These are phyloP conservation scores for Lentinula lateritia DNA, from an alignment of 768 basidiomycete species.

Conservation along the genomic window DNA sequence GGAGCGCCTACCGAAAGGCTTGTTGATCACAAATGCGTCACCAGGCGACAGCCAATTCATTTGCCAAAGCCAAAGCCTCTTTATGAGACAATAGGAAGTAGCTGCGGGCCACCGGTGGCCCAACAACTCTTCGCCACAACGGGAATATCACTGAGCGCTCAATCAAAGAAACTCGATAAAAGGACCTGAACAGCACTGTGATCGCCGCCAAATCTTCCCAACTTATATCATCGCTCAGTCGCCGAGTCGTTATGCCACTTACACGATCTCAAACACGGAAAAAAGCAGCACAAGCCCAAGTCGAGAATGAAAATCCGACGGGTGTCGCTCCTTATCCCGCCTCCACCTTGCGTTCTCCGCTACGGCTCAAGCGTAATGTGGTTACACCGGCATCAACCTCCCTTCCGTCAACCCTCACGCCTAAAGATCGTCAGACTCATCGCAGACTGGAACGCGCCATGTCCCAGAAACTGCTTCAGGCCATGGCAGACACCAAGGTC, in stretches of 20 bases:
- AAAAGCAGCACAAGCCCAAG: neutral
- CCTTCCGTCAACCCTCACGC: neutral
- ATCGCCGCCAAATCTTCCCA: neutral
- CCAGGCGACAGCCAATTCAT: too few relatives aligned
- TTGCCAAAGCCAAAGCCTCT: too few relatives aligned
- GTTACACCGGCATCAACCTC: neutral
- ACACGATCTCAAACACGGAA: neutral
- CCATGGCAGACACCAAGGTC: neutral
- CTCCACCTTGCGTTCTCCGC: neutral
- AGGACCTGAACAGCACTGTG: neutral
- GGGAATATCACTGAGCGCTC: neutral
- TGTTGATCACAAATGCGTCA: too few relatives aligned
- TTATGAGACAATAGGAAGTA: too few relatives aligned
- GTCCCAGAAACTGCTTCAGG: neutral
- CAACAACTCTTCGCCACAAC: constrained; percentile 55
- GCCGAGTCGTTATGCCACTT: neutral
- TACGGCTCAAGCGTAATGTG: neutral
- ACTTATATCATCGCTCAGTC: neutral
- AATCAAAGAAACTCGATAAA: neutral
- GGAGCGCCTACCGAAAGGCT: too few relatives aligned
- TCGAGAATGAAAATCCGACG: neutral
- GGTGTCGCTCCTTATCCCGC: neutral
- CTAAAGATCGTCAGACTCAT: neutral
- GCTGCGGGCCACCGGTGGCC: constrained; percentile 49
- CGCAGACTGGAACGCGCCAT: neutral